Base-by-base conservation (phyloP, 1,284 basidiomycete genomes). In the Meira nashicola region DNA sequence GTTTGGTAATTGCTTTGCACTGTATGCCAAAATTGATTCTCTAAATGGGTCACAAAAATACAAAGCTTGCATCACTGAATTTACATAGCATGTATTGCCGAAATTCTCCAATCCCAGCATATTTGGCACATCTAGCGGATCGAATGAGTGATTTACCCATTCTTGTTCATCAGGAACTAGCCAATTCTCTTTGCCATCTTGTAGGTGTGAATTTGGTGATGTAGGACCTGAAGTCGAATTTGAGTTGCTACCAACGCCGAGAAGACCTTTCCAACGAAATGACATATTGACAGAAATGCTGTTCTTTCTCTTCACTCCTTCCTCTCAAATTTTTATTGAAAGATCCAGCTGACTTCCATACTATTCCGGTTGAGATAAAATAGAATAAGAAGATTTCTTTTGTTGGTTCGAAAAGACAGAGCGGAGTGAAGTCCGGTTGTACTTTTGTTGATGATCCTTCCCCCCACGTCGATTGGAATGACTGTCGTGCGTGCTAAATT, bases 31-130 rank as follows among this genome's bases (percentile, higher is more conserved):
- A 63, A 91, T 81, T 59, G 89, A 86, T 46, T 89, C 84, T 41
- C 89, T 83, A 74, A 92, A 90, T 0, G 89, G 88, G n/a, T 83
- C 79, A 67, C 89, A 90, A 67, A 88, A 89, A 80, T 96, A 98
- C 57, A 98, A 85, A 0, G 94, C 88, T 79, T 98, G 94, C 10
- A 98, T 84, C 28, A 98, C 90, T 15, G 94, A 97, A 81, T 97
- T 98, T 82, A 89, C 92, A 80, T 98, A 98, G 78, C 74, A 76
- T 19, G 74, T 75, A 50, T 76, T 76, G 39, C 74, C 74, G 55
- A 76, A 75, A 60, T 73, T 73, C 39, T 69, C 64, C 66, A 73
- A 66, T n/a, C 71, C 72, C n/a, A 71, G 64, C 39, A 73, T 55
- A 48, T 64, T 61, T 59, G 61, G 63, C 61, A 65, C 51, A 58